These are phyloP conservation scores for Lathyrus sativus DNA, from an alignment of 306 rosid genomes.

Conservation along the genomic window DNA sequence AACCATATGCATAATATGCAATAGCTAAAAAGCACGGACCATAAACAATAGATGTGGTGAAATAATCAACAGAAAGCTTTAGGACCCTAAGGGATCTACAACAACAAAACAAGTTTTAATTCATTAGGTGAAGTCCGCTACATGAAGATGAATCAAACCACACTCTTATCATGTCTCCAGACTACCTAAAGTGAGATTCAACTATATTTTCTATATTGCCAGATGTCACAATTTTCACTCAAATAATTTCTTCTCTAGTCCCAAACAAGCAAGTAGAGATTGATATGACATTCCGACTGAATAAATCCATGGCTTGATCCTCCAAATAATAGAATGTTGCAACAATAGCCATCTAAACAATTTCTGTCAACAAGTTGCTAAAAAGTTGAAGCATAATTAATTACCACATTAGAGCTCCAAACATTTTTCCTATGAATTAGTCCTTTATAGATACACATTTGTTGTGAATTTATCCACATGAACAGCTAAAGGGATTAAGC, in stretches of 20 bases:
- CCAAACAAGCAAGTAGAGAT: constrained; percentile 2
- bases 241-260: background rate
- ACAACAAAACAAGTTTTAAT: background rate
- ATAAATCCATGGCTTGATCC: background rate
- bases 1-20: too few species aligned
- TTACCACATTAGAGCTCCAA: background rate
- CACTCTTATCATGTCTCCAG: background rate
- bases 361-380: background rate
- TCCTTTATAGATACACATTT: background rate
- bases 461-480: background rate
- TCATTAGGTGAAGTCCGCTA: background rate
- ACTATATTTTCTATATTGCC: background rate
- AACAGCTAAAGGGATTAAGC: background rate
- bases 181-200: background rate
- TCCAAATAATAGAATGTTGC: background rate
- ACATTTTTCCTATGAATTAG: background rate
- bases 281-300: background rate
- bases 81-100: too few species aligned
- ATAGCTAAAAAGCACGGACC: background rate
- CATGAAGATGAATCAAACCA: background rate
- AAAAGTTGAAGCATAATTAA: background rate
- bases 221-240: background rate
- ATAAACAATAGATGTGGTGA: background rate
- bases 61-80: background rate
- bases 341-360: background rate